Evolutionary conservation across 2,329 filamentous ascomycete genomes (phyloP), one percentile per base, ranked within the genome.

Genomic region (Aureobasidium sp.): DNA sequence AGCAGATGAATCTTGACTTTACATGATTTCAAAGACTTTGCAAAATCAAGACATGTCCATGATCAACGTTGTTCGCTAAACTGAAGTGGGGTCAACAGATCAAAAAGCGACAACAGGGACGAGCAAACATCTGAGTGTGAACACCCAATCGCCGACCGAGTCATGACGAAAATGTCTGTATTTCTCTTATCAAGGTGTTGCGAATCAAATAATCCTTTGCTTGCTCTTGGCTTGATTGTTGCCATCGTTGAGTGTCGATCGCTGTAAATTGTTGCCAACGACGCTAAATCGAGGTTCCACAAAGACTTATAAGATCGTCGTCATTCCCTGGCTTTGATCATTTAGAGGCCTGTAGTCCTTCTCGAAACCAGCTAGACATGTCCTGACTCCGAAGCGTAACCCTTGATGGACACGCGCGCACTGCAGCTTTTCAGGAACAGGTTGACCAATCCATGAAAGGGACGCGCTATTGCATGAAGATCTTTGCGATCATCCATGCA

Each of bases 321-420:
- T 57, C 53, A 57, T 57, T 13, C 41, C 53, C 53, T 1, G 23
- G 52, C 27, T 46, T 57, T 29, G 53, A 29, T 41, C 53, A 57
- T 20, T 20, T 26, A 34, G 29, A 57, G 53, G 53, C 41, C 34
- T 47, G 53, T 57, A 57, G 53, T 41, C 20, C 27, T 36, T 36
- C 42, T 57, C 53, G 23, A 57, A 57, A 46, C 39, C 41, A 57
- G 53, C 53, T 42, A 56, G 41, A 42, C 52, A 56, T 26, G 17
- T 56, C 52, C 36, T 57, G 39, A n/a, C 41, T 47, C 53, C 53
- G 41, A 41, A 44, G 41, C 39, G 53, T 9, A 37, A 47, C 37
- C 53, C 53, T 57, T 44, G 53, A 10, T 23, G 23, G 53, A 57
- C 53, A 36, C 20, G 53, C 41, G 29, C 23, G 20, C 29, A 34